A percentile compares a stretch with the other conserved stretches of the same genome.
phyloP scores from a whole-genome alignment of 2,329 filamentous ascomycete species.

The Endothia cerciana region DNA sequence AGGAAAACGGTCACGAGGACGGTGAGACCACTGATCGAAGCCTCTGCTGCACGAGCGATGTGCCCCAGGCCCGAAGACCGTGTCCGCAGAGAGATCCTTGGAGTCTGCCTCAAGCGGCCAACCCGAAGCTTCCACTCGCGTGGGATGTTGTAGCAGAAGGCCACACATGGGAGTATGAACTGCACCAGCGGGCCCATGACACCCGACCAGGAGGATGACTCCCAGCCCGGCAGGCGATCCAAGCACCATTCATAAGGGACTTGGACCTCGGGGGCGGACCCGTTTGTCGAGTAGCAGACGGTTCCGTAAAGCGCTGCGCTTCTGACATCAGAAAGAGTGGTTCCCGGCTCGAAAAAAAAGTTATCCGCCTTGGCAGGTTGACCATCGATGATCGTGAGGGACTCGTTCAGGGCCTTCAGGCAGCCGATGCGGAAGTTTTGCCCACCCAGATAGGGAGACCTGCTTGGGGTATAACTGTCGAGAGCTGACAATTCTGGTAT shows the following conservation, averaged over 20 bases:
- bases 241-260: slow-evolving; percentile 32
- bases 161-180: slow-evolving; percentile 36
- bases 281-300: neutral
- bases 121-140: slow-evolving; percentile 34
- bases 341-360: slow-evolving; percentile 2
- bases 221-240: slow-evolving; percentile 34
- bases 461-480: neutral
- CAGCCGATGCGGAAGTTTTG: slow-evolving; percentile 9
- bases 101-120: slow-evolving; percentile 18
- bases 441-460: neutral
- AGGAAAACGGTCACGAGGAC: neutral
- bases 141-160: slow-evolving; percentile 37
- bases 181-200: slow-evolving; percentile 35
- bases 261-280: slow-evolving; percentile 30
- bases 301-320: neutral
- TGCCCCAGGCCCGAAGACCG: no score
- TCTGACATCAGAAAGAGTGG: neutral
- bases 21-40: neutral
- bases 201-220: slow-evolving; percentile 32
- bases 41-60: neutral
- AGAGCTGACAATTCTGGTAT: neutral
- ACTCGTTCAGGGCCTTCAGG: slow-evolving; percentile 5
- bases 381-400: neutral
- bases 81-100: neutral
- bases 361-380: neutral